Conservation (phyloP, 192 early-diverging fungal genomes). For the Chytriomyces confervae region DNA sequence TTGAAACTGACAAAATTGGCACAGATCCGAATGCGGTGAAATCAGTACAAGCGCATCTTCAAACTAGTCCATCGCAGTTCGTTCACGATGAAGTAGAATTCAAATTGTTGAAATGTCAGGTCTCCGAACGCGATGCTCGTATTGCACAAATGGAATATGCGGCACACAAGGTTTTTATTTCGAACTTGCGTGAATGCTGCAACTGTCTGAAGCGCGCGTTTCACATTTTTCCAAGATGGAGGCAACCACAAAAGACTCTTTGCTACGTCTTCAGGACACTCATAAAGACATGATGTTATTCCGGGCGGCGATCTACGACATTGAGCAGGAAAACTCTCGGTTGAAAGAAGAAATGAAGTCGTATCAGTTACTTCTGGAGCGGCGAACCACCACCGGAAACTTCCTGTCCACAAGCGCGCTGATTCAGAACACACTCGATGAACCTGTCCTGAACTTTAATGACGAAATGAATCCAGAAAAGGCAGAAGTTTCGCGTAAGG, state of each 20-base stretch:
- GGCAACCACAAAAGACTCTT: background rate
- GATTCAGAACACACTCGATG: background rate
- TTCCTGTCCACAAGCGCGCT: background rate
- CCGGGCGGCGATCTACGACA: background rate
- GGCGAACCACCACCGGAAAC: background rate
- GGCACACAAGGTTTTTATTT: background rate
- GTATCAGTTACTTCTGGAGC: background rate
- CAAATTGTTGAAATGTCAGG: background rate
- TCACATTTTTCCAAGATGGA: background rate
- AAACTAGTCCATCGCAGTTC: background rate
- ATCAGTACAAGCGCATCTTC: background rate
- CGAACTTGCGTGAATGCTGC: background rate
- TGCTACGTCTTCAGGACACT: background rate
- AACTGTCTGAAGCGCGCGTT: background rate
- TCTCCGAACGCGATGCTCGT: background rate
- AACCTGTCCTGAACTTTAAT: background rate
- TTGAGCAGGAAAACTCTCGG: constrained; percentile 18
- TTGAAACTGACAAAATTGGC: background rate
- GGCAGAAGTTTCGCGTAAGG: background rate
- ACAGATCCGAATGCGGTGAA: background rate
- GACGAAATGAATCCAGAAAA: background rate
- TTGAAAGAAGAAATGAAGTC: constrained; percentile 1
- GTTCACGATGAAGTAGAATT: constrained; percentile 1
- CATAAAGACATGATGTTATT: background rate
- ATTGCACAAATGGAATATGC: constrained; percentile 8